Evolutionary conservation across 2,329 filamentous ascomycete species (phyloP), one percentile per base, ranked within the genome.

Genomic region (Apiospora kogelbergensis): DNA sequence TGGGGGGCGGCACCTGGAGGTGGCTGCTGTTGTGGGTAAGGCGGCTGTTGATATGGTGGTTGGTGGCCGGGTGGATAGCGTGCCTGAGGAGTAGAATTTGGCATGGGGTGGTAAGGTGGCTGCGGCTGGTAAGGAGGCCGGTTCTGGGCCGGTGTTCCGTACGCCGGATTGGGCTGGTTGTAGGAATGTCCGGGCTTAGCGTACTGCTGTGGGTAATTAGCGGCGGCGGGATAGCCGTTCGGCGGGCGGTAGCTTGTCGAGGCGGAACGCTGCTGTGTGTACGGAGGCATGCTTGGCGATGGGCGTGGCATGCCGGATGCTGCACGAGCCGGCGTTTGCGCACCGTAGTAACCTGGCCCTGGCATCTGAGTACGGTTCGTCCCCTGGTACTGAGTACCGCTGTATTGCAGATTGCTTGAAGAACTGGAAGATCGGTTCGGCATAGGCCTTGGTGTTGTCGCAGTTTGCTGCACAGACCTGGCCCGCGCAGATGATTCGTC

Each of bases 401-500:
- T 66, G 45, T 80, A 84, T 69, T 84, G 85, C 69, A 78, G 57
- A 65, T 40, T 86, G 83, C 69, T 79, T 75, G 67, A 80, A 72
- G 75, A 85, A 85, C 37, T 82, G 76, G 63, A 76, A 65, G 74
- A 69, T 72, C 81, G 76, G 72, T 66, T 83, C 75, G 68, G 79
- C 73, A 73, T 79, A 80, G 53, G 83, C 17, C 76, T 73, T 11
- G 81, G 41, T 77, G 80, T 71, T 79, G 84, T 10, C 71, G 76
- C 63, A 79, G 77, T 68, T 80, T 81, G 73, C 7, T 40, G 42
- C 30, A 77, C 64, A 70, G 84, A 74, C 48, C 86, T 84, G 60
- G 85, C 83, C 57, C 88, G 86, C 41, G 85, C 78, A 48, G 86
- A 87, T 46, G 85, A 85, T 72, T 94, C 91, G 73, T 97, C 94